Conservation (phyloP, 1,284 basidiomycete genomes). For the Naganishia cerealis region DNA sequence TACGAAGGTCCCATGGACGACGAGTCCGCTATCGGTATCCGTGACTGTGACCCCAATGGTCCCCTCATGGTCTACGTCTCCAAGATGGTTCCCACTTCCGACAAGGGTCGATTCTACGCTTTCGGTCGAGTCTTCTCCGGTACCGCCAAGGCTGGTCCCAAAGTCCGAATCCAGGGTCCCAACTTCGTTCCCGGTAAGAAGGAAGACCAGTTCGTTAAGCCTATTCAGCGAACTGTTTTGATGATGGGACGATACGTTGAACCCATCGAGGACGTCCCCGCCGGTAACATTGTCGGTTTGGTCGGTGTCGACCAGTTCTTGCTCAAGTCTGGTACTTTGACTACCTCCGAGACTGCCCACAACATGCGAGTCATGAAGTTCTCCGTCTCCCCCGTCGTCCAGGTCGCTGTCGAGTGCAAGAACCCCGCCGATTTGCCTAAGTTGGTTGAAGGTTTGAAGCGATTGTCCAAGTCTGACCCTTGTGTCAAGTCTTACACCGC, state of each 20-base stretch:
- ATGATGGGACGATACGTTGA: constrained; percentile 99
- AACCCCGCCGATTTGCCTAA: constrained; percentile 98
- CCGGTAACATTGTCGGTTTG: constrained; percentile 98
- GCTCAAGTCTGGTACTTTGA: constrained; percentile 98
- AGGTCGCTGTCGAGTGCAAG: constrained; percentile 99
- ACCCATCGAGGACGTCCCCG: constrained; percentile 98
- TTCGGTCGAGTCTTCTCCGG: constrained; percentile 99
- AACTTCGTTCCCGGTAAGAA: constrained; percentile 99
- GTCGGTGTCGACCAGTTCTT: constrained; percentile 99
- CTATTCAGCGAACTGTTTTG: constrained; percentile 96
- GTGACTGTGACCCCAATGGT: constrained; percentile 95
- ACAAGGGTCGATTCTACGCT: constrained; percentile 99
- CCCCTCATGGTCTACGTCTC: constrained; percentile 99
- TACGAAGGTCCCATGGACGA: constrained; percentile 99
- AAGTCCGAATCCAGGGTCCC: constrained; percentile 98
- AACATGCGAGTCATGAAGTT: constrained; percentile 99
- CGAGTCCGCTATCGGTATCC: constrained; percentile 96
- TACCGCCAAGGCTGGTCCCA: constrained; percentile 93
- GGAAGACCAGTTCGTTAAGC: constrained; percentile 97
- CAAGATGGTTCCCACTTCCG: constrained; percentile 99
- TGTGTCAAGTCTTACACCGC: constrained; percentile 95
- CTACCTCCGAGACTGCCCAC: constrained; percentile 96
- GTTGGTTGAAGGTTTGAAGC: constrained; percentile 99
- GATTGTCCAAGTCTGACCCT: constrained; percentile 98
- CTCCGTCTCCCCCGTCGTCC: constrained; percentile 99